phyloP scores from a whole-genome alignment of 345 rosid species.

The Aquilaria yunnanensis region DNA sequence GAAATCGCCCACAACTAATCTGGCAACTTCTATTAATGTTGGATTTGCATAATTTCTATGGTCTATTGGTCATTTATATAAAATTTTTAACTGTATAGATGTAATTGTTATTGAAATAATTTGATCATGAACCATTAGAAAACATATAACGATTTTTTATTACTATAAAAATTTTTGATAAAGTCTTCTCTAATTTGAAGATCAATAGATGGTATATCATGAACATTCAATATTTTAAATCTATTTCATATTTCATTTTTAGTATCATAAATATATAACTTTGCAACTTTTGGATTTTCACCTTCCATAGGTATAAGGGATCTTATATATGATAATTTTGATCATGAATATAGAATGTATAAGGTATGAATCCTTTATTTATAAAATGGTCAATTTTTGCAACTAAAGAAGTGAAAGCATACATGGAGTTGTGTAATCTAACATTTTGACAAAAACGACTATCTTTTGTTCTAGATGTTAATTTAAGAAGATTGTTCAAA shows the following conservation, averaged over 20 bases:
- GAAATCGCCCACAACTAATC: background rate
- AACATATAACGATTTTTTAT: background rate
- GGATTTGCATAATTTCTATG: background rate
- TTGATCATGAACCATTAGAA: background rate
- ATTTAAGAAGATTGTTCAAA: too few relatives aligned
- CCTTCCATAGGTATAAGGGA: background rate
- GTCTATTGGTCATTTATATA: background rate
- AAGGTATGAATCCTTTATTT: background rate
- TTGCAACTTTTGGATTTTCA: background rate
- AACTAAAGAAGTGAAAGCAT: background rate
- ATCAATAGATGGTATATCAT: background rate
- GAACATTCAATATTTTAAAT: background rate
- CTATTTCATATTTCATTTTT: background rate
- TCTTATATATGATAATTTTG: conserved; percentile 1
- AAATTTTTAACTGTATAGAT: background rate
- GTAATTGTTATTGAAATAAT: background rate
- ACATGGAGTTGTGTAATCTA: background rate
- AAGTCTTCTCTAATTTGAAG: background rate
- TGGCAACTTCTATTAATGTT: background rate
- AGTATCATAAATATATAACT: background rate
- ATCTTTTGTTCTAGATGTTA: background rate
- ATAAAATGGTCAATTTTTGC: background rate
- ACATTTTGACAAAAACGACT: background rate
- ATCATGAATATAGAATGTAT: background rate
- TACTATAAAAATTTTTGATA: background rate